Percentiles rank a stretch among this genome's conserved stretches.
Evolutionary conservation across 1,139 yeast genomes (phyloP).

Genomic region (Candida pseudoviswanathii): DNA sequence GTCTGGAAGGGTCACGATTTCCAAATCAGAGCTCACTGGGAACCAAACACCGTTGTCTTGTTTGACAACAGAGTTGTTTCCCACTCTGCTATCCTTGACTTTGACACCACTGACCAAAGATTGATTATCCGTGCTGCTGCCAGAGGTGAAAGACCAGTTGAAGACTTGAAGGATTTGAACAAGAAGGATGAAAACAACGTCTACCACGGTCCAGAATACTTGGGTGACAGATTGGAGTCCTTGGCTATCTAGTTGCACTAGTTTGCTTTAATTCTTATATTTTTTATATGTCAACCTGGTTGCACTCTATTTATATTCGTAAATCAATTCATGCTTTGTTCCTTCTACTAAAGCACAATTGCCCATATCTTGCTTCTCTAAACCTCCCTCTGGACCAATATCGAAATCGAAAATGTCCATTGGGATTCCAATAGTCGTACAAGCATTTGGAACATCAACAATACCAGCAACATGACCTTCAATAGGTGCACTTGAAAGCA

Average conservation of each 20-base stretch:
- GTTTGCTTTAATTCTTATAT: background rate
- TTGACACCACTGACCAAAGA: constrained; percentile 55
- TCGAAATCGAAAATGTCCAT: constrained; percentile 55
- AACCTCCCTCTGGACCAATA: constrained; percentile 39
- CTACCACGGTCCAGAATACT: constrained; percentile 18
- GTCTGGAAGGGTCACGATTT: constrained; percentile 45
- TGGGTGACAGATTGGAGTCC: constrained; percentile 12
- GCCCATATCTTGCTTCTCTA: constrained; percentile 28
- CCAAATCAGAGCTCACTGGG: constrained; percentile 45
- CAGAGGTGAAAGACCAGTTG: constrained; percentile 53
- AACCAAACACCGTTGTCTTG: constrained; percentile 57
- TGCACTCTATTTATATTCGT: constrained; percentile 10
- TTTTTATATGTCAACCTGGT: constrained; percentile 1
- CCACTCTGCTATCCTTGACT: constrained; percentile 67
- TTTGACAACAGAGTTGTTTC: constrained; percentile 73
- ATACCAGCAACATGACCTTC: constrained; percentile 55
- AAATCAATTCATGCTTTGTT: constrained; percentile 14
- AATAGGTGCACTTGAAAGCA: constrained; percentile 49
- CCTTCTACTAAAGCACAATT: constrained; percentile 39
- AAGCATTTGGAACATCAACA: constrained; percentile 54
- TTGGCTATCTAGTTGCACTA: constrained; percentile 3
- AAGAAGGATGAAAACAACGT: constrained; percentile 19
- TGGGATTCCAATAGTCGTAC: constrained; percentile 52
- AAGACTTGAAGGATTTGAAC: constrained; percentile 36
- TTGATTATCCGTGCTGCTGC: constrained; percentile 73